Base-by-base conservation (phyloP, 2,329 filamentous ascomycete species). In the Dactylellina drechsleri region DNA sequence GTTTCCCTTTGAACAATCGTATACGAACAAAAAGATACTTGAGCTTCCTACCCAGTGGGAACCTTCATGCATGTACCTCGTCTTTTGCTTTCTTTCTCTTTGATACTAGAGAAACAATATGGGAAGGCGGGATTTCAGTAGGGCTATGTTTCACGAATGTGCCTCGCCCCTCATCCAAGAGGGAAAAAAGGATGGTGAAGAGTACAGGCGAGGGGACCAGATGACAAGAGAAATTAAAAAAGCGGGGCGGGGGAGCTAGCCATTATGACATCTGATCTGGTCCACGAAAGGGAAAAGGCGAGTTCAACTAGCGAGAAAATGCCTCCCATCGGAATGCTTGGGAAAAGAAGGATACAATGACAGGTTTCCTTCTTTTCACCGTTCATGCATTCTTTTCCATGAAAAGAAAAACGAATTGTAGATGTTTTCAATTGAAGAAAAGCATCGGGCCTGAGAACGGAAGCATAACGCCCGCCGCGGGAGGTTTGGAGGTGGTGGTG, bases 101-200 rank as follows among this genome's bases (percentile, higher is more conserved):
- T 60, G 61, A 45, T 59, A 18, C 28, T 26, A 41, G 45, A 10
- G 45, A 43, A 59, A 66, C 65, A 74, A 74, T 58, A 58, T 66
- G 56, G 61, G 62, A 74, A 74, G 68, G 68, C 68, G 68, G 68
- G 68, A 73, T 66, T 36, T 58, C 45, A 65, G 60, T 65, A 52
- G 49, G 53, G 60, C 60, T 66, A 54, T 53, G 68, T 74, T 74
- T 74, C 68, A 74, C 62, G 40, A 66, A 58, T 16, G 59, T 53
- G 56, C 56, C 18, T 66, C 52, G 43, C 56, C 68, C 60, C 68
- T 73, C 68, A 60, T 72, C 59, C 53, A 40, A 18, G 31, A 36
- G 10, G 31, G 31, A 10, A 36, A 36, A 36, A 36, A 10, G 10
- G 31, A 36, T 5, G 31, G 31, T 36, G 31, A 36, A 36, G 31